Base-by-base conservation (phyloP, 495 filamentous ascomycete species). In the Elasticomyces elasticus region DNA sequence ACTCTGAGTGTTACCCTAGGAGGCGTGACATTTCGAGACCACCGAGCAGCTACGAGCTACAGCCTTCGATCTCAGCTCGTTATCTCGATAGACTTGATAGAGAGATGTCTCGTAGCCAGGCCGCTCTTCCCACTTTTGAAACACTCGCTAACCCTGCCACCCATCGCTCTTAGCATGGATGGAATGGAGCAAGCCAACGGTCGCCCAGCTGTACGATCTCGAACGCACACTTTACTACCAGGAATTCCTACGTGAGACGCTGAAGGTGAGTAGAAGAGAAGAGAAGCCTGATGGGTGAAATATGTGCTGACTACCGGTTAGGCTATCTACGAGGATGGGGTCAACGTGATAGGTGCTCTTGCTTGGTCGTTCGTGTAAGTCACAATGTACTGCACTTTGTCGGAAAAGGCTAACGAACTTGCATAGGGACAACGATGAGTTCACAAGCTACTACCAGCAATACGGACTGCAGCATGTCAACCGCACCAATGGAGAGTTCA, bases 291-390 rank as follows among this genome's bases (percentile, higher is more conserved):
- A n/a, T n/a, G n/a, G n/a, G n/a, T n/a, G n/a, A n/a, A n/a, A n/a
- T n/a, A n/a, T n/a, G n/a, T n/a, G n/a, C n/a, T n/a, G n/a, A n/a
- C n/a, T n/a, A n/a, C n/a, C n/a, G n/a, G n/a, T n/a, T n/a, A n/a
- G n/a, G 58, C 54, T 26, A 41, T 68, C 20, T 52, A 48, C 28
- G 58, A 64, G 47, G 56, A 59, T 27, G 61, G 61, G 15, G 65
- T 67, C 12, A 60, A 66, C 41, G 65, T 67, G 10, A 62, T 66
- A 15, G 66, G 64, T 0, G 55, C 55, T 15, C 43, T 64, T 22
- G 66, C 52, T 33, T 61, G 62, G 62, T 61, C 52, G 25, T 63
- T 68, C 33, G 7, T 51, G 45, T 28, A 13, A 30, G 24, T 31
- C n/a, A 24, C n/a, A 15, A 27, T 27, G 3, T 49, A 7, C 45